Evolutionary conservation across 805 yeast genomes (phyloP).

Genomic region (Candida verbasci): DNA sequence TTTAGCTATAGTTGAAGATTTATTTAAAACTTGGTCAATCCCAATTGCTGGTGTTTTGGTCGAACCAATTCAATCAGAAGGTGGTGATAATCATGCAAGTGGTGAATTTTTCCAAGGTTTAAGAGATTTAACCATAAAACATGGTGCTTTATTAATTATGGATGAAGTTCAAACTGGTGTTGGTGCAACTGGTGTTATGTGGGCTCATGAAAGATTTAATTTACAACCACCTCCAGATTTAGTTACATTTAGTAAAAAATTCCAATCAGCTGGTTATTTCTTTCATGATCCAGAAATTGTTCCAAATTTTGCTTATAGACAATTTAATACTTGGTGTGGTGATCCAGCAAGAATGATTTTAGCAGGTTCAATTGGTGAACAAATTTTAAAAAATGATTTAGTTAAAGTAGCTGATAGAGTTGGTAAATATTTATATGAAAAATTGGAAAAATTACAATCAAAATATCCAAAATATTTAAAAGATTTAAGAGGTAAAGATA

Average conservation of each 20-base stretch:
- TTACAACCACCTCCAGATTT: slow-evolving; percentile 73
- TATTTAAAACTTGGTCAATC: slow-evolving; percentile 59
- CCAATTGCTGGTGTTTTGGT: slow-evolving; percentile 88
- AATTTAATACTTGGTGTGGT: slow-evolving; percentile 93
- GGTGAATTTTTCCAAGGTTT: slow-evolving; percentile 75
- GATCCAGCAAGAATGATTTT: slow-evolving; percentile 79
- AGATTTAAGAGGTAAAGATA: slow-evolving; percentile 68
- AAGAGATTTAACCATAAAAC: slow-evolving; percentile 67
- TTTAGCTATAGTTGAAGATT: slow-evolving; percentile 66
- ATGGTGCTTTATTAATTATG: slow-evolving; percentile 68
- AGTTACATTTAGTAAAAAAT: slow-evolving; percentile 83
- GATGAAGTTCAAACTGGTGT: slow-evolving; percentile 92
- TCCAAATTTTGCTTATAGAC: slow-evolving; percentile 79
- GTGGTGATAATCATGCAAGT: slow-evolving; percentile 88
- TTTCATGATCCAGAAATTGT: slow-evolving; percentile 69
- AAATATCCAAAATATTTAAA: slow-evolving; percentile 50
- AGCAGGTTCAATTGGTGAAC: slow-evolving; percentile 68
- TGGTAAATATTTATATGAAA: slow-evolving; percentile 61
- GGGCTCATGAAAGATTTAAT: slow-evolving; percentile 88
- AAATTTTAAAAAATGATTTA: slow-evolving; percentile 58
- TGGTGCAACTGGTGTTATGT: slow-evolving; percentile 79
- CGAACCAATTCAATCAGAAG: slow-evolving; percentile 91
- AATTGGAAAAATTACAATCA: slow-evolving; percentile 48
- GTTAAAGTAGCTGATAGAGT: slow-evolving; percentile 52
- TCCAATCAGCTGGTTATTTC: slow-evolving; percentile 86